Percentiles rank a stretch among this genome's conserved stretches.
Conservation (phyloP, 2,329 filamentous ascomycete genomes). For the Fusarium sp. region DNA sequence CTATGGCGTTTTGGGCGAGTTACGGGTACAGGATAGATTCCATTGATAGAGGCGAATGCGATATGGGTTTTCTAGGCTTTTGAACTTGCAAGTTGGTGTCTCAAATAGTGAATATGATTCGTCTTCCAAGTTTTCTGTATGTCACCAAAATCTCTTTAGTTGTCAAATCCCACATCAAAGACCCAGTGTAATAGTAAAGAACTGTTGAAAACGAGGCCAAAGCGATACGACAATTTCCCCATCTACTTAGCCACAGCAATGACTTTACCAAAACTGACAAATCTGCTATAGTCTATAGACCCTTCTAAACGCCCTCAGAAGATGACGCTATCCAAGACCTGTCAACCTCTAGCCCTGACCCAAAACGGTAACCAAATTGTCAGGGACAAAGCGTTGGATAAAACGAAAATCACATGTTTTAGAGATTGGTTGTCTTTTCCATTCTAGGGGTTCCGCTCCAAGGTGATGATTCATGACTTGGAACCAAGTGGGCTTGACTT, state of each 20-base stretch:
- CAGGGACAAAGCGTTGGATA: background rate
- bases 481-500: background rate
- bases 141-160: no score
- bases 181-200: no score
- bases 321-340: background rate
- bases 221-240: background rate
- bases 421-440: background rate
- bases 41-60: background rate
- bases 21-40: background rate
- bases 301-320: background rate
- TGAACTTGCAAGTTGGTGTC: background rate
- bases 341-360: background rate
- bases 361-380: conserved; percentile 34
- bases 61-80: conserved; percentile 5
- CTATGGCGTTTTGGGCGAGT: background rate
- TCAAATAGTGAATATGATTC: conserved; percentile 7
- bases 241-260: background rate
- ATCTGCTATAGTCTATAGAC: background rate
- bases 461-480: conserved; percentile 41
- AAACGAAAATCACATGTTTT: conserved; percentile 1
- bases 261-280: no score
- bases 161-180: background rate
- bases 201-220: no score
- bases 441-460: background rate
- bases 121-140: conserved; percentile 11